Evolutionary conservation across 2,329 filamentous ascomycete species (phyloP).

Genomic region (Huntiella moniliformis): DNA sequence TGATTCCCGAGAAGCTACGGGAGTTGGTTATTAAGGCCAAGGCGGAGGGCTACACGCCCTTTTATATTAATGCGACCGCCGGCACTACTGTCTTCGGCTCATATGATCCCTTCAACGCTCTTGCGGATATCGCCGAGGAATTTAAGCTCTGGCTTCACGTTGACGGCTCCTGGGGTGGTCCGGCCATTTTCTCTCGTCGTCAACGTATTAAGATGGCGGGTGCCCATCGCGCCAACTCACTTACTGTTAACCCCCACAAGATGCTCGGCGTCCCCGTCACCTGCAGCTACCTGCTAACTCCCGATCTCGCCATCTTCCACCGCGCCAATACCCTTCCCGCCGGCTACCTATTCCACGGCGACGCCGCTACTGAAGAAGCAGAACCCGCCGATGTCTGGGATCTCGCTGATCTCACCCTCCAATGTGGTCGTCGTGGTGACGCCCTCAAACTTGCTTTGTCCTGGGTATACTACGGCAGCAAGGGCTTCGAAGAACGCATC

Average conservation of each 20-base stretch:
- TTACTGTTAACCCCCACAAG: slow-evolving; percentile 90
- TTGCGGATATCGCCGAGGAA: slow-evolving; percentile 50
- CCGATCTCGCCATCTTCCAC: slow-evolving; percentile 61
- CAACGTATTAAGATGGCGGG: slow-evolving; percentile 50
- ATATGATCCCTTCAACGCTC: slow-evolving; percentile 59
- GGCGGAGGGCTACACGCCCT: slow-evolving; percentile 53
- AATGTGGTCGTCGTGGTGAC: slow-evolving; percentile 79
- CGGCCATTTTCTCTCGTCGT: slow-evolving; percentile 54
- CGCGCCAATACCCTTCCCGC: slow-evolving; percentile 70
- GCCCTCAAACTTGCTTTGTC: slow-evolving; percentile 69
- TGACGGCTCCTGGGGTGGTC: slow-evolving; percentile 80
- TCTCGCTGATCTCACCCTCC: slow-evolving; percentile 76
- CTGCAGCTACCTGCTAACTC: slow-evolving; percentile 70
- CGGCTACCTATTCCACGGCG: slow-evolving; percentile 63
- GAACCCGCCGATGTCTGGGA: slow-evolving; percentile 54
- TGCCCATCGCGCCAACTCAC: slow-evolving; percentile 53
- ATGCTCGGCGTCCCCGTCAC: slow-evolving; percentile 87
- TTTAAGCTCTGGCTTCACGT: slow-evolving; percentile 80
- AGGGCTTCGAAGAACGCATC: slow-evolving; percentile 51
- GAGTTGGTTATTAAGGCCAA: slow-evolving; percentile 42
- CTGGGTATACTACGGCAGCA: slow-evolving; percentile 74
- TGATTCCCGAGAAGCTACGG: slow-evolving; percentile 49
- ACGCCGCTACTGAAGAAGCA: slow-evolving; percentile 17
- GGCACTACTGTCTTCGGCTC: slow-evolving; percentile 86
- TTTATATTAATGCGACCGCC: slow-evolving; percentile 90